These are phyloP conservation scores for Paracoccidioides lutzii DNA, from an alignment of 2,329 filamentous ascomycete species.

Conservation along the genomic window DNA sequence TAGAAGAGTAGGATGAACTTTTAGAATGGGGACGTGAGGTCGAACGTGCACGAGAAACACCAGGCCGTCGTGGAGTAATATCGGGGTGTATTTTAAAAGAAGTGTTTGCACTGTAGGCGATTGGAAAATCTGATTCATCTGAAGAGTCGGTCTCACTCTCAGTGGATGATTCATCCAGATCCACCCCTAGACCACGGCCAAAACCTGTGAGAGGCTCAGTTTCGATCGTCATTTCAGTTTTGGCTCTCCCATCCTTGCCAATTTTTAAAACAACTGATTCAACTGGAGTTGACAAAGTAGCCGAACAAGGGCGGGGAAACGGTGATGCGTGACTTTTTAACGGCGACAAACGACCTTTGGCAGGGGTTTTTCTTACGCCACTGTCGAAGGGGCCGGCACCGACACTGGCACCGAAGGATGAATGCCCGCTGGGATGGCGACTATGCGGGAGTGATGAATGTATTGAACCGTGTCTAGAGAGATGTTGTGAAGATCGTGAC, in stretches of 20 bases:
- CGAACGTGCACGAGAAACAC: conserved; percentile 23
- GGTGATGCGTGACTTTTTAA: conserved; percentile 24
- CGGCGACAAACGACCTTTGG: conserved; percentile 32
- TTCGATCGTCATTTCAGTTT: conserved; percentile 31
- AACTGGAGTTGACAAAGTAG: conserved; percentile 23
- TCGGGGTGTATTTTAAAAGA: conserved; percentile 29
- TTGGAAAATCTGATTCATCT: conserved; percentile 28
- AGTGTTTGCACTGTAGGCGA: conserved; percentile 25
- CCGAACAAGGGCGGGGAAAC: conserved; percentile 22
- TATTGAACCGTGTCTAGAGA: conserved; percentile 29
- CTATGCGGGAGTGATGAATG: conserved; percentile 21
- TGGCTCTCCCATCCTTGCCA: conserved; percentile 36
- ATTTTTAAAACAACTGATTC: conserved; percentile 35
- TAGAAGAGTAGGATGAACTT: conserved; percentile 30
- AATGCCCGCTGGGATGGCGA: conserved; percentile 19
- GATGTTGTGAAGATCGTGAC: conserved; percentile 19
- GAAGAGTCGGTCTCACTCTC: conserved; percentile 30
- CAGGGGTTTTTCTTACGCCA: conserved; percentile 30
- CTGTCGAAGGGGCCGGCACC: conserved; percentile 18
- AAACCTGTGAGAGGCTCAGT: conserved; percentile 18
- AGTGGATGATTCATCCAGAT: conserved; percentile 31
- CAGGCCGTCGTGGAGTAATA: conserved; percentile 15
- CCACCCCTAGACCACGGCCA: conserved; percentile 23
- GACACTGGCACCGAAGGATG: conserved; percentile 16
- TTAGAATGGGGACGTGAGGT: conserved; percentile 31